phyloP scores from a whole-genome alignment of 2,329 filamentous ascomycete genomes.

The Neofusicoccum ribis region DNA sequence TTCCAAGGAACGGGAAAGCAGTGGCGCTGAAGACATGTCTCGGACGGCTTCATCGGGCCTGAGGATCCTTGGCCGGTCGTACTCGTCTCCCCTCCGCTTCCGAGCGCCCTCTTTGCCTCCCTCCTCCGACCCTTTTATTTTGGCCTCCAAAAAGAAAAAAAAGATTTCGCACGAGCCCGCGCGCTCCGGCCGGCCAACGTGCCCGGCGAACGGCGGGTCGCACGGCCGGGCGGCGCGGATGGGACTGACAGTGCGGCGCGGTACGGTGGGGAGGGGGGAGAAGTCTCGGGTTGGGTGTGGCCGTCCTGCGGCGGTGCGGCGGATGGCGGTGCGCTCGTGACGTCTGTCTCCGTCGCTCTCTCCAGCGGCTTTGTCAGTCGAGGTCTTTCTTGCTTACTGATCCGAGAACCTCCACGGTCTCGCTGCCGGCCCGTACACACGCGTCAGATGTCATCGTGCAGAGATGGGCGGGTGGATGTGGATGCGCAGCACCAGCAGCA shows the following conservation, averaged over 20 bases:
- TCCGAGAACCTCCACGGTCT: not conserved
- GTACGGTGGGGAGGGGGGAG: not conserved
- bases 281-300: not conserved
- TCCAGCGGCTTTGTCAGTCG: not conserved
- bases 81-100: too few relatives aligned
- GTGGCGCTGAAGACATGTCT: not conserved
- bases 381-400: not conserved
- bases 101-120: not conserved
- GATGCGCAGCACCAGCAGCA: not conserved
- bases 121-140: too few relatives aligned
- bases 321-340: not conserved
- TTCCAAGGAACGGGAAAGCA: not conserved
- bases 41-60: constrained; percentile 1
- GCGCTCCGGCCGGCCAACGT: too few relatives aligned
- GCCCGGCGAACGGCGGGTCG: not conserved
- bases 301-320: constrained; percentile 7
- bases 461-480: too few relatives aligned
- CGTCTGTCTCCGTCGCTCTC: not conserved
- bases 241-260: too few relatives aligned
- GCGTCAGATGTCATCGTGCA: too few relatives aligned
- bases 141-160: too few relatives aligned
- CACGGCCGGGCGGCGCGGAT: not conserved
- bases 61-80: constrained; percentile 4
- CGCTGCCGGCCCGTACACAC: not conserved
- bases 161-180: too few relatives aligned